Evolutionary conservation across 805 yeast genomes (phyloP), one percentile per base, ranked within the genome.

Genomic region (Schwanniomyces sp.): DNA sequence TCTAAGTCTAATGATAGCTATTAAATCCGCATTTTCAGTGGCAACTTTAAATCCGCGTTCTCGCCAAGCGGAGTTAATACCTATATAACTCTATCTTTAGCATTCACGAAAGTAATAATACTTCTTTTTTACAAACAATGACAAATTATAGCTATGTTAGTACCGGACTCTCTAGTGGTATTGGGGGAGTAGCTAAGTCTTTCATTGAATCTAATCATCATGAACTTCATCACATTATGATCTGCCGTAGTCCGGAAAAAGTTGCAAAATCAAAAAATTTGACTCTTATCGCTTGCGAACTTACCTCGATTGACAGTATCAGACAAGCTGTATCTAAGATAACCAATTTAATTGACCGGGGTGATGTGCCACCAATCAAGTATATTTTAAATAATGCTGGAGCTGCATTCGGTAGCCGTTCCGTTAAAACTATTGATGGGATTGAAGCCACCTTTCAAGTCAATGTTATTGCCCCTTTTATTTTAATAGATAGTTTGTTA

Each of bases 321-420:
- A 36, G n/a, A 14, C n/a, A 27, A 9, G 49, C 49, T 5, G 21
- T 26, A 2, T 11, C 10, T 7, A 18, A 41, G 24, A 34, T 41
- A 24, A 28, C 8, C 7, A 17, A 16, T 10, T 36, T 46, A 17
- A 14, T 36, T 24, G 14, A 36, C 5, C 21, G 8, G 14, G 38
- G 38, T 3, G 37, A 32, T 18, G 34, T 46, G 27, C 49, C 49
- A 18, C 49, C 49, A 7, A 11, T 46, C 17, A 41, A 41, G 34
- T 21, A 24, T 11, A 12, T 46, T 10, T 29, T 41, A 11, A 16
- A 25, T 25, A 46, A 46, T 25, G 49, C 45, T 24, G 49, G 43
- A 21, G 26, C 16, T n/a, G 11, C n/a, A 7, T 30, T n/a, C 21
- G 11, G 16, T 8, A 42, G 29, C 25, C 40, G 49, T 25, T 34